Percentiles rank a stretch among this genome's conserved stretches.
These are phyloP conservation scores for Salix suchowensis DNA, from an alignment of 345 rosid species.

Conservation along the genomic window DNA sequence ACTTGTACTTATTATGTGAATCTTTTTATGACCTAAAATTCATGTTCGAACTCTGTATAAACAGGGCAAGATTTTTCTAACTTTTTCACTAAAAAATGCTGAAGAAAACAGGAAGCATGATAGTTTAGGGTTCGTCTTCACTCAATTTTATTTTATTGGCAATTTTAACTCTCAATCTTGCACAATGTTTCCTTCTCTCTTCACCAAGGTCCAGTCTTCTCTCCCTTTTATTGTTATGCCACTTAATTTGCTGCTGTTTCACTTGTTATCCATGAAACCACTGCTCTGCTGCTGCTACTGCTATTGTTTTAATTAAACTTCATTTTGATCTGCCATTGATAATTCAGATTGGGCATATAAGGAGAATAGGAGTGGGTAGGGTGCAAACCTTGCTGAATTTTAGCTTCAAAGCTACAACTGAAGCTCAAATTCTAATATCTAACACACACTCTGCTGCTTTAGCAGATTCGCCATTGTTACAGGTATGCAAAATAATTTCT, in stretches of 20 bases:
- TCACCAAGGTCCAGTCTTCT: background rate
- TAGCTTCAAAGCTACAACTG: constrained; percentile 11
- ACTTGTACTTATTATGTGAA: no score
- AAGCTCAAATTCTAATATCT: constrained; percentile 10
- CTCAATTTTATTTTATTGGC: background rate
- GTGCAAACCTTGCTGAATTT: constrained; percentile 6
- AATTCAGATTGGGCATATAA: constrained; percentile 16
- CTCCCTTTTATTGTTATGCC: background rate
- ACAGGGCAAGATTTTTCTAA: background rate
- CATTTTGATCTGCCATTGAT: background rate
- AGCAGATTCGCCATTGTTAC: background rate
- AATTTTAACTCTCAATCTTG: background rate
- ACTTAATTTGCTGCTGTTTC: background rate
- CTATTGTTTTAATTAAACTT: background rate
- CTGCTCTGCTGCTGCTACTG: background rate
- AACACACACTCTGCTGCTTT: constrained; percentile 5
- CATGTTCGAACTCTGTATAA: background rate
- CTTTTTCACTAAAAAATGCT: background rate
- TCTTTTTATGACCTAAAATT: no score
- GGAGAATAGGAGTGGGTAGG: constrained; percentile 10
- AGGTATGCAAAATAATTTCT: constrained; percentile 5
- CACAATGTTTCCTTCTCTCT: background rate
- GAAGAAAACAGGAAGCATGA: background rate
- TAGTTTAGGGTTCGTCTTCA: background rate
- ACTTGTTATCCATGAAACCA: background rate